Conservation (phyloP, 192 early-diverging fungal species). For the Fimicolochytrium jonesii region DNA sequence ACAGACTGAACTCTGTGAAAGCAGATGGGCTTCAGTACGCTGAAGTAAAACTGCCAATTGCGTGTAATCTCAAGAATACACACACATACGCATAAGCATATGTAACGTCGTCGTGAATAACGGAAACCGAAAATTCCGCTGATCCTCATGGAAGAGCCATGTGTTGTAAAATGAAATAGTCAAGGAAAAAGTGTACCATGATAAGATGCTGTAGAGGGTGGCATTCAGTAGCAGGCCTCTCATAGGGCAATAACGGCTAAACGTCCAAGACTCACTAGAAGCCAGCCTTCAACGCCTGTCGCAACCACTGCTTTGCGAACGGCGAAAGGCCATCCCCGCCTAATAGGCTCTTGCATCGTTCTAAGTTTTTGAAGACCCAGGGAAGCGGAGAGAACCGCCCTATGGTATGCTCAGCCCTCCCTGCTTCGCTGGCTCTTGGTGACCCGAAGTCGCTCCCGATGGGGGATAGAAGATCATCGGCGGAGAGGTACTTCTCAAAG, state of each 20-base stretch:
- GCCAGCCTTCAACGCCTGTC: conserved; percentile 4
- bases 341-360: background rate
- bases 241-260: background rate
- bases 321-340: background rate
- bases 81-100: conserved; percentile 63
- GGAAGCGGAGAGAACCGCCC: background rate
- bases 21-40: too few species aligned
- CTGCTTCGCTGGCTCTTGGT: background rate
- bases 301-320: background rate
- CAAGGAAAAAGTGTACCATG: conserved; percentile 76
- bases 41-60: too few species aligned
- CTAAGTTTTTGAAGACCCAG: background rate
- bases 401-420: background rate
- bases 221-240: background rate
- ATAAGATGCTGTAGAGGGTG: conserved; percentile 18
- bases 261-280: conserved; percentile 14
- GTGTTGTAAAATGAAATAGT: conserved; percentile 86
- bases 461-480: too few species aligned
- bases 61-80: background rate
- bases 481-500: too few species aligned
- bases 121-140: conserved; percentile 82
- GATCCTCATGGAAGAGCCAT: conserved; percentile 81
- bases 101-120: conserved; percentile 82
- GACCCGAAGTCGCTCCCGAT: background rate
- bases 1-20: conserved; percentile 52